These are phyloP conservation scores for Paspalum vaginatum DNA, from an alignment of 176 grass and related monocot species.

Conservation along the genomic window DNA sequence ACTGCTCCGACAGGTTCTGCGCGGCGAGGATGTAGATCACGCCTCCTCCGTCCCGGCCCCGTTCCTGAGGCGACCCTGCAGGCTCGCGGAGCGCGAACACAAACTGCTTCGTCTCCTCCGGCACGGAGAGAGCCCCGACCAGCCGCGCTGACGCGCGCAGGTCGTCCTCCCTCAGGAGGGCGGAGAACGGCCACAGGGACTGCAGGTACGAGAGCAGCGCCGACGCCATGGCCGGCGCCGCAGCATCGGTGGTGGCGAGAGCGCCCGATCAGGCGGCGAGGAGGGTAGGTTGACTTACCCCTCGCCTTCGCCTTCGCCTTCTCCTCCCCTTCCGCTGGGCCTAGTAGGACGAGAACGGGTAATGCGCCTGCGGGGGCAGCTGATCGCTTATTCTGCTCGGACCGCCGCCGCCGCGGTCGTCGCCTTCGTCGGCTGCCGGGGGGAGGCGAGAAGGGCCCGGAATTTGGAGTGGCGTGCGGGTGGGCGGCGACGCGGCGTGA, in stretches of 20 bases:
- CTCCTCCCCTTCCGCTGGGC: neutral
- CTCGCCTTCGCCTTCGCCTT: neutral
- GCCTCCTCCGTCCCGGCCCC: neutral
- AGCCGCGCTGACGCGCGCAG: slow-evolving; percentile 63
- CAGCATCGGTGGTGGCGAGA: slow-evolving; percentile 41
- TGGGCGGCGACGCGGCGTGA: slow-evolving; percentile 17
- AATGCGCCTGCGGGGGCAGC: slow-evolving; percentile 4
- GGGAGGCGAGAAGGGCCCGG: slow-evolving; percentile 22
- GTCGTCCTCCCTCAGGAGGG: slow-evolving; percentile 68
- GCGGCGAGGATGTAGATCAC: slow-evolving; percentile 87
- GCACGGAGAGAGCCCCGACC: slow-evolving; percentile 62
- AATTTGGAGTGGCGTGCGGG: slow-evolving; percentile 41
- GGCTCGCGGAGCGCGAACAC: slow-evolving; percentile 78
- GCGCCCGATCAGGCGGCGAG: slow-evolving; percentile 24
- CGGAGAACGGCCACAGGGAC: slow-evolving; percentile 71
- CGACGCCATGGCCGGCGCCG: slow-evolving; percentile 58
- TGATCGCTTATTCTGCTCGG: neutral
- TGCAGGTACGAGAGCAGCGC: slow-evolving; percentile 61
- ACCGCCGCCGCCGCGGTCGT: neutral
- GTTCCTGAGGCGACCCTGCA: neutral
- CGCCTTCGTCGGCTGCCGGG: slow-evolving; percentile 13
- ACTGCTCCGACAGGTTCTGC: slow-evolving; percentile 80
- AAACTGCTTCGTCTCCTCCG: slow-evolving; percentile 91
- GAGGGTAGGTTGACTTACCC: neutral
- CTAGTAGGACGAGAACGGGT: neutral